phyloP scores from a whole-genome alignment of 257 asterid genomes.

The Galeopsis tetrahit region DNA sequence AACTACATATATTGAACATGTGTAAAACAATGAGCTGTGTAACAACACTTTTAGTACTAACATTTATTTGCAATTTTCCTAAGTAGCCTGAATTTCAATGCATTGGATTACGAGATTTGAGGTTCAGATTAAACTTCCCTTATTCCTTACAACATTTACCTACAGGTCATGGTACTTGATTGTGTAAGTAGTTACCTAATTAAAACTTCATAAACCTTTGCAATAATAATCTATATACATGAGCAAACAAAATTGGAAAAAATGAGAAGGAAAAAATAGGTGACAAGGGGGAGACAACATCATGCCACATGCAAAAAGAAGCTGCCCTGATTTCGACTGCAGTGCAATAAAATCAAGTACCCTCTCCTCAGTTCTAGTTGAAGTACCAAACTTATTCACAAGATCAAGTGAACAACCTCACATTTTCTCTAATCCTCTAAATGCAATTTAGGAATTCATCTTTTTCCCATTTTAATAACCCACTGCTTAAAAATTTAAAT shows the following conservation, averaged over 20 bases:
- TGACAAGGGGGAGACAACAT: neutral
- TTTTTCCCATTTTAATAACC: conserved; percentile 2
- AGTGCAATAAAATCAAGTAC: neutral
- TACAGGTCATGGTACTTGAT: neutral
- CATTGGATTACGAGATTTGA: neutral
- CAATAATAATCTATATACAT: neutral
- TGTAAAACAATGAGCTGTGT: neutral
- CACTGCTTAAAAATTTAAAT: conserved; percentile 6
- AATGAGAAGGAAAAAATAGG: neutral
- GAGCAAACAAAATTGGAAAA: neutral
- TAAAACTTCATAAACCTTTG: conserved; percentile 7
- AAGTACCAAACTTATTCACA: neutral
- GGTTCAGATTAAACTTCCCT: neutral
- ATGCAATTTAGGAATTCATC: neutral
- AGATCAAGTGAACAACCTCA: conserved; percentile 7
- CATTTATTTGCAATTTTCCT: neutral
- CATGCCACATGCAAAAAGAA: neutral
- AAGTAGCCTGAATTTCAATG: conserved; percentile 4
- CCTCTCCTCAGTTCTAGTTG: neutral
- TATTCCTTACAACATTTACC: neutral
- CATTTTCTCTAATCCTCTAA: neutral
- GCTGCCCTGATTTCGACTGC: conserved; percentile 2
- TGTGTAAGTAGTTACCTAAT: neutral
- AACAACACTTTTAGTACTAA: neutral
- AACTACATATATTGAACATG: conserved; percentile 1